Percentiles rank a stretch among this genome's conserved stretches.
Evolutionary conservation across 1,284 basidiomycete species (phyloP).

Genomic region (Ganoderma lingzhi): DNA sequence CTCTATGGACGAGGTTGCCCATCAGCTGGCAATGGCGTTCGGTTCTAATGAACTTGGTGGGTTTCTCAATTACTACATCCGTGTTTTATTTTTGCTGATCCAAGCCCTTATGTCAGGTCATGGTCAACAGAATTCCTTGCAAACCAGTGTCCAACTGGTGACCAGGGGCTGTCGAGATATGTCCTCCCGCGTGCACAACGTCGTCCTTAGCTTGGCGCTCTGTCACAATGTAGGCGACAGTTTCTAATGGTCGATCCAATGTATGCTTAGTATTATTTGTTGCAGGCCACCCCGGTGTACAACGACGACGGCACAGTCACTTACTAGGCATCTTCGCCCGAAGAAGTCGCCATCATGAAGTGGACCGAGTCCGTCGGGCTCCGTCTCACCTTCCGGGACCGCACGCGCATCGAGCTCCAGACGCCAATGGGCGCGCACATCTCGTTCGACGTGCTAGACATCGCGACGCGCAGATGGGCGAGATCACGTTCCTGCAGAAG

Average conservation of each 20-base stretch:
- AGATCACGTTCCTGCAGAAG: slow-evolving; percentile 94
- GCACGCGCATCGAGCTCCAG: slow-evolving; percentile 84
- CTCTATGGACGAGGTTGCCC: slow-evolving; percentile 97
- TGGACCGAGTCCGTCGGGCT: slow-evolving; percentile 97
- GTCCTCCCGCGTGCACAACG: slow-evolving; percentile 93
- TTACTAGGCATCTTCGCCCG: slow-evolving; percentile 98
- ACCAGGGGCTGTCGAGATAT: slow-evolving; percentile 92
- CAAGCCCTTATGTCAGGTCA: slow-evolving; percentile 44
- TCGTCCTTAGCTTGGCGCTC: slow-evolving; percentile 91
- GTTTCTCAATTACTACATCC: slow-evolving; percentile 5
- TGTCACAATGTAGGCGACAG: slow-evolving; percentile 87
- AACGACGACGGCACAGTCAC: slow-evolving; percentile 95
- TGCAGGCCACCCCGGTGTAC: slow-evolving; percentile 91
- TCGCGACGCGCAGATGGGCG: slow-evolving; percentile 80
- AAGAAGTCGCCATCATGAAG: slow-evolving; percentile 99
- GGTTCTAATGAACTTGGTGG: slow-evolving; percentile 61
- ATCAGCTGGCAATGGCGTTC: slow-evolving; percentile 86
- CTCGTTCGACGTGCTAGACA: slow-evolving; percentile 87
- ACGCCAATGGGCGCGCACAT: slow-evolving; percentile 71
- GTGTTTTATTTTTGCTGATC: neutral
- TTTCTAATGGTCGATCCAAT: neutral
- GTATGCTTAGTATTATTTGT: neutral
- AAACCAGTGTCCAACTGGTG: slow-evolving; percentile 82
- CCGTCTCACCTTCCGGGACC: slow-evolving; percentile 87
- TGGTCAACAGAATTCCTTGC: slow-evolving; percentile 56